phyloP scores from a whole-genome alignment of 2,329 filamentous ascomycete species.

The Fusarium tanahbumbuense region DNA sequence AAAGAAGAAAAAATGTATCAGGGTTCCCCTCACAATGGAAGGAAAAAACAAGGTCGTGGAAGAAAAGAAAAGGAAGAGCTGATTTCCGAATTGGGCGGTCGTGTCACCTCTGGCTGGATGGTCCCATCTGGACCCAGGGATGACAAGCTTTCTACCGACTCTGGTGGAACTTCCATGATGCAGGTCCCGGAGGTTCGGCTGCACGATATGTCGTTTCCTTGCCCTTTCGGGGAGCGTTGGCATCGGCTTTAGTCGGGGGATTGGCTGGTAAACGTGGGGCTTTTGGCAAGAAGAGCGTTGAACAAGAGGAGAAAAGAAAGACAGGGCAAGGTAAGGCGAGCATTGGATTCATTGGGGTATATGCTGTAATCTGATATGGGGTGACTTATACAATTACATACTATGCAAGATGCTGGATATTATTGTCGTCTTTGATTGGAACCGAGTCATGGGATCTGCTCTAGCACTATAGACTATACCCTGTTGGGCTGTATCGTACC shows the following conservation, averaged over 20 bases:
- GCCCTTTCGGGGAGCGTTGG: conserved; percentile 46
- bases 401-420: conserved; percentile 27
- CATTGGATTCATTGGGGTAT: conserved; percentile 16
- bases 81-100: conserved; percentile 47
- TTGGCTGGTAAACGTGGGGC: conserved; percentile 30
- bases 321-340: conserved; percentile 16
- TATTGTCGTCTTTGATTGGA: conserved; percentile 21
- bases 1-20: background rate
- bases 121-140: conserved; percentile 11
- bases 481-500: background rate
- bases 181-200: conserved; percentile 46
- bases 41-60: background rate
- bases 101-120: conserved; percentile 43
- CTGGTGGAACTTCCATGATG: conserved; percentile 35
- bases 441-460: conserved; percentile 42
- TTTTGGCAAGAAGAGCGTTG: background rate
- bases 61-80: conserved; percentile 21
- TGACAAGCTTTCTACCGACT: conserved; percentile 44
- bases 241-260: conserved; percentile 41
- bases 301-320: background rate
- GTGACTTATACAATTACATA: conserved; percentile 30
- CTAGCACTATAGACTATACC: conserved; percentile 11
- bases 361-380: conserved; percentile 19
- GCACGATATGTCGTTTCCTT: conserved; percentile 50
- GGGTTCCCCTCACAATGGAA: conserved; percentile 27